Base-by-base conservation (phyloP, 306 rosid species). In the Pterocarpus macrocarpus region DNA sequence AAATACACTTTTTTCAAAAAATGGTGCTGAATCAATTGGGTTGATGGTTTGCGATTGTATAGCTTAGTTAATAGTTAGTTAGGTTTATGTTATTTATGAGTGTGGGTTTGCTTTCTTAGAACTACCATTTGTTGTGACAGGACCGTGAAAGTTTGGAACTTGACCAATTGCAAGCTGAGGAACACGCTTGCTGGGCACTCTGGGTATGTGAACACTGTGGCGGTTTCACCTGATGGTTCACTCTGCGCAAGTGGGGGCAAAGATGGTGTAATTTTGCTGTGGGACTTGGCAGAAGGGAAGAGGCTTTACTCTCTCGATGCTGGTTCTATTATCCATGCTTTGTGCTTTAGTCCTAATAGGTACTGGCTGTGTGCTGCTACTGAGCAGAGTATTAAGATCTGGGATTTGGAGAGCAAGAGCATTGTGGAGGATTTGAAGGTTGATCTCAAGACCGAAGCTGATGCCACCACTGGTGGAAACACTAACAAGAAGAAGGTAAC, bases 281-380 rank as follows among this genome's bases (percentile, higher is more conserved):
- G 97, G 95, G 97, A 92, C 73, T 87, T 90, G 87, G 92, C 93
- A 0, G 97, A 92, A 80, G 97, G 97, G 45, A 90, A 89, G 92
- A 88, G 61, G 83, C 88, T 92, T 1, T 92, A 92, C 77, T 86
- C 90, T 0, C 86, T 92, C 0, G 97, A 89, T 30, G 92, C 95
- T 4, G 91, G 92, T 22, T 16, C 92, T 0, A 89, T 91, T n/a
- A 89, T 91, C 36, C 90, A 89, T 52, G 83, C 93, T 1, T 83
- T 92, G 7, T 92, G 97, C 78, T 92, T 92, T 66, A 90, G 95
- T 66, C 97, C 97, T 11, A 92, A 90, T 65, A 88, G 93, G 87
- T 92, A 90, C 79, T 92, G 97, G 97, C 90, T 92, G 2, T 92
- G 95, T 55, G 97, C 95, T 12, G 97, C 97, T 0, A 92, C 97